Evolutionary conservation across 352 stramenopile genomes (phyloP).

Genomic region (Phytophthora aleatoria): DNA sequence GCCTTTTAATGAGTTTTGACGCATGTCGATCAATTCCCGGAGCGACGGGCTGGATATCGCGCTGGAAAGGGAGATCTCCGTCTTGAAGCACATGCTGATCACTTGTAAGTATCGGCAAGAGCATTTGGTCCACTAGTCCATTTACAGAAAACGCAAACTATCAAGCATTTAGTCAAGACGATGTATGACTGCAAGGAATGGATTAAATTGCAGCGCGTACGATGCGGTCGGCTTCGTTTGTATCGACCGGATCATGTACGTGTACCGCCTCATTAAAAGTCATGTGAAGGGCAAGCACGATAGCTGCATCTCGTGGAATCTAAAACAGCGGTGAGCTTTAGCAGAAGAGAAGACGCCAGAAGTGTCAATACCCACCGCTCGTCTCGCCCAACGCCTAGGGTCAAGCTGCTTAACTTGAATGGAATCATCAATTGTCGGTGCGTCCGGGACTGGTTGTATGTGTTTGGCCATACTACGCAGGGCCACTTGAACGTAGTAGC

Average conservation of each 20-base stretch:
- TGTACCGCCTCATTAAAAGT: conserved; percentile 9
- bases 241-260: conserved; percentile 27
- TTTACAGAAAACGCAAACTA: conserved; percentile 29
- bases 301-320: conserved; percentile 17
- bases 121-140: conserved; percentile 25
- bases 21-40: conserved; percentile 28
- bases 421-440: conserved; percentile 8
- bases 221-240: conserved; percentile 19
- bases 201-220: conserved; percentile 9
- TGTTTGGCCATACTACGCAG: conserved; percentile 22
- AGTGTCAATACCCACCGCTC: conserved; percentile 4
- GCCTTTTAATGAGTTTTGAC: conserved; percentile 27
- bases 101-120: conserved; percentile 27
- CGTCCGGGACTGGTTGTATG: not conserved
- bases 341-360: too few relatives aligned
- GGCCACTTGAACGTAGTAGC: not conserved
- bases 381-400: conserved; percentile 4
- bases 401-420: conserved; percentile 5
- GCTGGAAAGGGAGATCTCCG: conserved; percentile 23
- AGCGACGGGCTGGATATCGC: conserved; percentile 17
- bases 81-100: conserved; percentile 12
- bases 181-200: not conserved
- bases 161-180: too few relatives aligned
- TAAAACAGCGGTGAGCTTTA: not conserved
- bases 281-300: conserved; percentile 17